Evolutionary conservation across 768 basidiomycete genomes (phyloP), one percentile per base, ranked within the genome.

Genomic region (Lactarius sp.): DNA sequence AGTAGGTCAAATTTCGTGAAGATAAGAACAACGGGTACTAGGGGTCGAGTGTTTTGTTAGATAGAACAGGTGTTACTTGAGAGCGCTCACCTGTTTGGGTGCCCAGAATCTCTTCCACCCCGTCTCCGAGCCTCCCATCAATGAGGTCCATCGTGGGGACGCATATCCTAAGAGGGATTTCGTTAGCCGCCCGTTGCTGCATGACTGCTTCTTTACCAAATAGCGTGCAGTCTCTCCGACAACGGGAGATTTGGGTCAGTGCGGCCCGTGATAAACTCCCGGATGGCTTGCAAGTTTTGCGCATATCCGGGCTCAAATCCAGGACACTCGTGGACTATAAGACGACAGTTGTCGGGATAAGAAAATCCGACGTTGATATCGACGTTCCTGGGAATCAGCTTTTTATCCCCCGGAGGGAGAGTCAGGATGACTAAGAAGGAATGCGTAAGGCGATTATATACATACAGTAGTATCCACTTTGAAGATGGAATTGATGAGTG

Each of bases 1-100:
- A 63, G 14, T 27, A 53, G 6, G 52, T 63, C 62, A 34, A 58
- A 63, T 22, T 63, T 58, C 3, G 56, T 63, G 14, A 42, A 33
- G 2, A 53, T 44, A 14, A 63, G 14, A 33, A 63, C n/a, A 36
- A 63, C 52, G 0, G 62, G 62, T 14, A 63, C 56, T 47, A 34
- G 31, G 20, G 20, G 10, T 22, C 16, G 33, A 0, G 1, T 31
- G 14, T 16, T 47, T 14, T 9, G 3, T 52, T 3, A 31, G 13
- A 22, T 20, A 9, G 6, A 20, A 34, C 16, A 2, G 8, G 4
- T 12, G 4, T 4, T 4, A 36, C 46, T 20, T 7, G n/a, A 37
- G 13, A 2, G 16, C 2, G 18, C 56, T 47, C 34, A 59, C 62
- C 51, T 14, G 7, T 20, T 22, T 8, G 39, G 36, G 53, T 2